Base-by-base conservation (phyloP, 768 basidiomycete genomes). In the Calvatia gigantea region DNA sequence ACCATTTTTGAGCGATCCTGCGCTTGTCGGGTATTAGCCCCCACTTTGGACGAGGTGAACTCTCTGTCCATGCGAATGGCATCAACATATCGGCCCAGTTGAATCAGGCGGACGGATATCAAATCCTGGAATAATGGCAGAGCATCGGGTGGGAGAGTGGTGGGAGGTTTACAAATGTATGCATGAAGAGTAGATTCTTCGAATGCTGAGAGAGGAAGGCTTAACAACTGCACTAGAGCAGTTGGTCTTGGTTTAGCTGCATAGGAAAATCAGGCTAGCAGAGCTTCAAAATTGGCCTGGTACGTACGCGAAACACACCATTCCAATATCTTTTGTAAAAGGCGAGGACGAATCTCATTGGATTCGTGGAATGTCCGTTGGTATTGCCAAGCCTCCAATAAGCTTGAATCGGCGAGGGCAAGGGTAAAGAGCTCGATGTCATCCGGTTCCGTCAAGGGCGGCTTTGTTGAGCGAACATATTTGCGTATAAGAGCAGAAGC, bases 381-480 rank as follows among this genome's bases (percentile, higher is more conserved):
- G 64, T 81, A 91, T 49, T 77, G 74, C 91, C 90, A 93, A 3
- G 89, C 89, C 47, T 89, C 85, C 55, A 79, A 63, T 5, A 92
- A 70, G 62, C 78, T 85, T 0, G 76, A 72, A 27, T 88, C 81
- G 0, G 84, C 84, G 23, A 93, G 73, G 1, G 91, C 86, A 27
- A 85, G 62, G 1, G 81, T 67, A 63, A 91, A 92, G n/a, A 79
- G 71, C 60, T 87, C 82, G 48, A 91, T 75, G 67, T 91, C 89
- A 44, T 78, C 75, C 6, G 85, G 87, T 60, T 87, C 84, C 0
- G 78, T 81, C 21, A 92, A 74, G 0, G 78, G 73, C 7, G 91
- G 90, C 60, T 88, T 88, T 17, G 84, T 86, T 2, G 87, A 87
- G 43, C 86, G 83, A 31, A 94, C 73, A 62, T 91, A 94, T 66